Percentiles rank a stretch among this genome's conserved stretches.
These are phyloP conservation scores for sunflower (Helianthus annuus) DNA, from an alignment of 129 eudicot species.

Conservation along the genomic window HanXRQr2.0-SUNRISE NC_035446.2:165184283-165184782, in stretches of 20 bases:
- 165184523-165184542: slow-evolving; percentile 37
- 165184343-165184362: background rate
- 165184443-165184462: slow-evolving; percentile 95
- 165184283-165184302: slow-evolving; percentile 88
- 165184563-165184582: slow-evolving; percentile 99
- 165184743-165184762: slow-evolving; percentile 99
- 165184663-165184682: slow-evolving; percentile 96
- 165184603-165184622: background rate
- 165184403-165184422: slow-evolving; percentile 76
- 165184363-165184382: slow-evolving; percentile 36
- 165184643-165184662: background rate
- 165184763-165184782: slow-evolving; percentile 75
- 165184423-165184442: slow-evolving; percentile 68
- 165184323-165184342: background rate
- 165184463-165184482: slow-evolving; percentile 70
- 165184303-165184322: background rate
- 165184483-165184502: background rate
- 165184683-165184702: slow-evolving; percentile 80
- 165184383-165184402: slow-evolving; percentile 81
- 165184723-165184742: slow-evolving; percentile 52
- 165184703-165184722: slow-evolving; percentile 66
- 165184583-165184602: slow-evolving; percentile 20
- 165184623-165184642: background rate
- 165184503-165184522: slow-evolving; percentile 6
- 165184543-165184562: slow-evolving; percentile 87